phyloP scores from a whole-genome alignment of 2,329 filamentous ascomycete species.

The Podosphaera fusca region DNA sequence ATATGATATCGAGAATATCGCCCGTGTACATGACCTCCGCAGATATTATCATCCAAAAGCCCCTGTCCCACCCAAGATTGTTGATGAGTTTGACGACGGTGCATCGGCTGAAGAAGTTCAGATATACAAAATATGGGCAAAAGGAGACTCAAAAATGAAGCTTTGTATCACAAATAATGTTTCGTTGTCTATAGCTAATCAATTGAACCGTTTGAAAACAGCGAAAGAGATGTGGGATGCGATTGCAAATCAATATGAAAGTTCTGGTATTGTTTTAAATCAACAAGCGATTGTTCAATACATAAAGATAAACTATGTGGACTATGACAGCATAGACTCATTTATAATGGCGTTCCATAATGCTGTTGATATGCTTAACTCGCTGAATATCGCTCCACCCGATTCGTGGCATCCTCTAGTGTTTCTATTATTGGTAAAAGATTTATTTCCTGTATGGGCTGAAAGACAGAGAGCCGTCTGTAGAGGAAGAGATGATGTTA shows the following conservation, averaged over 20 bases:
- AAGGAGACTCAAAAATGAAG: neutral
- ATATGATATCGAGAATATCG: neutral
- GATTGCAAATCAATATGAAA: neutral
- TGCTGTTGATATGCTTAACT: neutral
- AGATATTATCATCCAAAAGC: neutral
- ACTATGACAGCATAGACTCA: constrained; percentile 1
- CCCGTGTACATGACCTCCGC: neutral
- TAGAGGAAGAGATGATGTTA: neutral
- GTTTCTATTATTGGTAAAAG: neutral
- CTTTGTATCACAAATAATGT: neutral
- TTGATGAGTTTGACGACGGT: neutral
- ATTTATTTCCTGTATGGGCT: neutral
- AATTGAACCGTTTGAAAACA: neutral
- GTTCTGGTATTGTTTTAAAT: neutral
- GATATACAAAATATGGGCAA: neutral
- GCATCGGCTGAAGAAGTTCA: neutral
- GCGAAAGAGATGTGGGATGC: neutral
- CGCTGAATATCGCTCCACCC: neutral
- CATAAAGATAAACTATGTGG: neutral
- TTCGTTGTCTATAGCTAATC: neutral
- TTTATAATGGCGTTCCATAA: neutral
- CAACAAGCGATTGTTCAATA: neutral
- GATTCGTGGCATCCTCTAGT: constrained; percentile 1
- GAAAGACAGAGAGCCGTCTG: constrained; percentile 1
- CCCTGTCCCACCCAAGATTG: neutral